Conservation (phyloP, 805 yeast species). For the Ogataea paradorogensis region DNA sequence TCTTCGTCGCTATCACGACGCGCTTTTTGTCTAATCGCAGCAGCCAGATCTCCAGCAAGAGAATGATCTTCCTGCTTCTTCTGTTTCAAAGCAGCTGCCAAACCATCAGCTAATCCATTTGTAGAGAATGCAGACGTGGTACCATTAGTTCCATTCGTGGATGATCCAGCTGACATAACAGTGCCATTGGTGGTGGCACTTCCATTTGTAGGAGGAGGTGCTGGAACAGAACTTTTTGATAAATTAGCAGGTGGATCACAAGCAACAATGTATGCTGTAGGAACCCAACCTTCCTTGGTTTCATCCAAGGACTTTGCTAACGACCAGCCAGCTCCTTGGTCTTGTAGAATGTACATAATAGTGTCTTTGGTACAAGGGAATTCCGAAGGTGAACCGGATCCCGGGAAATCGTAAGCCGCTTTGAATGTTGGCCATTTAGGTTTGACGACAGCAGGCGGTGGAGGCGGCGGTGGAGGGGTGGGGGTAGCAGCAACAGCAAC, state of each 20-base stretch:
- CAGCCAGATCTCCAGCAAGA: conserved; percentile 84
- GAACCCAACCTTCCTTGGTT: conserved; percentile 92
- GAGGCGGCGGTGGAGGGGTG: conserved; percentile 58
- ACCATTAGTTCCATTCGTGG: conserved; percentile 3
- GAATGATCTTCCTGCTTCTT: conserved; percentile 58
- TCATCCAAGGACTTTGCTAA: conserved; percentile 77
- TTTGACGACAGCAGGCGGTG: conserved; percentile 68
- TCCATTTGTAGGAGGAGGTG: conserved; percentile 23
- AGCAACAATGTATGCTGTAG: conserved; percentile 80
- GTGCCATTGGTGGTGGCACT: conserved; percentile 18
- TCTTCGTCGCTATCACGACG: conserved; percentile 68
- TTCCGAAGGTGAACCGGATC: conserved; percentile 79
- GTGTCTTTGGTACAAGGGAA: conserved; percentile 77
- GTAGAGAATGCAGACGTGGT: conserved; percentile 1
- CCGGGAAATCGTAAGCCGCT: conserved; percentile 87
- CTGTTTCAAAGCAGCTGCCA: conserved; percentile 67
- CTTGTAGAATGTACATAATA: conserved; percentile 64
- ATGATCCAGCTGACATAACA: conserved; percentile 11
- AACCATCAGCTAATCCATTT: conserved; percentile 38
- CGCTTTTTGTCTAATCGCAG: conserved; percentile 79
- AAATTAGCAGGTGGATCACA: conserved; percentile 47
- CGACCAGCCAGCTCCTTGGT: conserved; percentile 92
- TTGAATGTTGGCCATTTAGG: conserved; percentile 75
- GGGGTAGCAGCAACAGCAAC: conserved; percentile 9
- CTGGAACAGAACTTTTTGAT: conserved; percentile 32